Base-by-base conservation (phyloP, 148 eudicot species). In the Nyssa sinensis region DNA sequence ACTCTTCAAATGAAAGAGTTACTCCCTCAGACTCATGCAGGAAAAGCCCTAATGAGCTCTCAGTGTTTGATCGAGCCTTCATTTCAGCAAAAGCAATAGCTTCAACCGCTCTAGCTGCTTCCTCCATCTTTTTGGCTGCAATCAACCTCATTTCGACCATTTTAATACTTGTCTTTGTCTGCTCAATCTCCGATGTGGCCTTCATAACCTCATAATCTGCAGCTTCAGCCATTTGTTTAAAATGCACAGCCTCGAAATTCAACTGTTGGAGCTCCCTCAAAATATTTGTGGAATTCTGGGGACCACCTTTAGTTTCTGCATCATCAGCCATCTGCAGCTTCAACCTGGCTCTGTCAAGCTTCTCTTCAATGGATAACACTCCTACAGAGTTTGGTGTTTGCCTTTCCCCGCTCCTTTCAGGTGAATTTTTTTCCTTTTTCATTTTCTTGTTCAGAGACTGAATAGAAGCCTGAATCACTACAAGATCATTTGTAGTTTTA, bases 91-190 rank as follows among this genome's bases (percentile, higher is more conserved):
- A 74, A 29, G 98, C 97, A 47, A 91, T 84, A 13, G 93, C 91
- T 77, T 94, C 94, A 66, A 92, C 88, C 0, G 97, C 98, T 49
- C 85, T 84, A 62, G 98, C 98, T 2, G 98, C 98, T 71, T 91
- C 97, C 72, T 94, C 95, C 78, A 94, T 88, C 82, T 94, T 94
- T 72, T 85, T 89, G 7, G 98, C 98, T 3, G 97, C 92, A 70
- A 77, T 31, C 80, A 94, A 82, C 41, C 97, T 88, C 94, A 91
- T 87, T 75, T 94, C 98, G 27, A 92, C 92, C 91, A 93, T 89
- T 66, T 79, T 91, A 28, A 93, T 86, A 44, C 95, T 88, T 10
- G 84, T 81, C 74, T 94, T 91, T 0, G 93, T 88, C 61, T 85
- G 83, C 47, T 91, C 97, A 49, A 91, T 88, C 73, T 94, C 98